Evolutionary conservation across 1,139 yeast genomes (phyloP), one percentile per base, ranked within the genome.

Genomic region (Candida sp.): DNA sequence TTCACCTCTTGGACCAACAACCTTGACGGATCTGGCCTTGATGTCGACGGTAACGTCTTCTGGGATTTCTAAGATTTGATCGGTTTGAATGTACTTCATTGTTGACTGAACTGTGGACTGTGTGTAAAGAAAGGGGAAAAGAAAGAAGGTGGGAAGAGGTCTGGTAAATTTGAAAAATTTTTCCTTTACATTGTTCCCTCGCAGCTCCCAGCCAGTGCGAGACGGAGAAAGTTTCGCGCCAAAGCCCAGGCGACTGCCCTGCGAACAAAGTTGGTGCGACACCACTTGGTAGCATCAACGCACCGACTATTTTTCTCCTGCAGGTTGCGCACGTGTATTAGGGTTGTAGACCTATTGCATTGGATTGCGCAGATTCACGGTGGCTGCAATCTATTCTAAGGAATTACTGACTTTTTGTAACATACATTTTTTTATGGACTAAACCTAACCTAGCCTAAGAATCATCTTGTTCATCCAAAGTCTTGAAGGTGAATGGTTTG

Each of bases 1-100:
- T 65, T 85, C 83, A 81, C 99, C 99, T 84, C 99, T 93, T 84
- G 99, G 99, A 68, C 99, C 99, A 68, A 88, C 84, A 66, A 96
- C 99, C 68, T 85, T 87, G 76, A 96, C 79, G 70, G 73, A 69
- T 85, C 99, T 91, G 77, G 99, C 86, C 79, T 92, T 90, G 86
- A 96, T 93, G 73, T 81, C 79, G 67, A 94, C 90, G 69, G 87
- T 83, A 63, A 96, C 99, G 69, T 90, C 97, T 79, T 90, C 97
- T 78, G 99, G 99, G 77, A 96, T 81, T 59, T 83, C 90, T 72
- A 96, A 84, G 72, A 80, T 73, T 84, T 94, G 98, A 78, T 91
- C 97, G 63, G 98, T 89, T 81, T 89, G 93, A 73, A 94, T 81
- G 93, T 86, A 90, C 86, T 90, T 92, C 98, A 92, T 92, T 51